A percentile compares a stretch with the other conserved stretches of the same genome.
phyloP scores from a whole-genome alignment of 352 stramenopile species.

The Peronospora tabacina region DNA sequence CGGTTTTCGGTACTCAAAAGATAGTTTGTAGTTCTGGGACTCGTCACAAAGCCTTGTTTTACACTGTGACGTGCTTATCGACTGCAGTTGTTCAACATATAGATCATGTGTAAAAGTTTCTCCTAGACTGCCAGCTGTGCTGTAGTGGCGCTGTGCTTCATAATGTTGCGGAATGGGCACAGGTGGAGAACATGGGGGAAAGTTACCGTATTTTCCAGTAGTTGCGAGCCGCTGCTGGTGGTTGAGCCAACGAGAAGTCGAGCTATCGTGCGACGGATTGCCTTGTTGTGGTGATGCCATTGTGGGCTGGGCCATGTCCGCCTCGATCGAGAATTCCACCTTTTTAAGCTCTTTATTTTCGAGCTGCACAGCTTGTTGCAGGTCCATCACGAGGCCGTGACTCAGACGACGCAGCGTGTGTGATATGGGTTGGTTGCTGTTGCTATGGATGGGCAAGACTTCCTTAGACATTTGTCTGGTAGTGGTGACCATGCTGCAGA shows the following conservation, averaged over 20 bases:
- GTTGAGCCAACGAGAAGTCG: constrained; percentile 18
- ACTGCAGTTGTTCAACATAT: constrained; percentile 10
- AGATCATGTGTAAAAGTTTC: constrained; percentile 11
- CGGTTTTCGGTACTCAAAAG: constrained; percentile 53
- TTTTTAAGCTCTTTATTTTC: constrained; percentile 30
- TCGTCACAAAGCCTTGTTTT: constrained; percentile 52
- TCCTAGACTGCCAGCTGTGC: constrained; percentile 13
- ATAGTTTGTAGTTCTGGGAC: constrained; percentile 70
- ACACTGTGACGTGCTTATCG: constrained; percentile 32
- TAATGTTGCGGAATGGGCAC: constrained; percentile 43
- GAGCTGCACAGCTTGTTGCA: constrained; percentile 26
- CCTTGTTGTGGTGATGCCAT: constrained; percentile 2
- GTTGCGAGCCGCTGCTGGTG: constrained; percentile 24
- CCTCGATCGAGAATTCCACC: constrained; percentile 4
- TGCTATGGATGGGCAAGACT: constrained; percentile 14
- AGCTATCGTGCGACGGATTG: background rate
- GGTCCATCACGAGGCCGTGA: constrained; percentile 27
- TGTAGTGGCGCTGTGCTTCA: constrained; percentile 26
- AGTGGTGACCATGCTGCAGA: background rate
- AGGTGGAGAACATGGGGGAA: constrained; percentile 35
- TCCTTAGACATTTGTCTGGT: constrained; percentile 6
- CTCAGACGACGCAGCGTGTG: constrained; percentile 8
- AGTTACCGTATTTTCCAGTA: constrained; percentile 3
- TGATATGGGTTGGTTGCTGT: constrained; percentile 1
- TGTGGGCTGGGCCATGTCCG: constrained; percentile 5